These are phyloP conservation scores for Dactylellina sp. DNA, from an alignment of 2,329 filamentous ascomycete genomes.

Conservation along the genomic window DNA sequence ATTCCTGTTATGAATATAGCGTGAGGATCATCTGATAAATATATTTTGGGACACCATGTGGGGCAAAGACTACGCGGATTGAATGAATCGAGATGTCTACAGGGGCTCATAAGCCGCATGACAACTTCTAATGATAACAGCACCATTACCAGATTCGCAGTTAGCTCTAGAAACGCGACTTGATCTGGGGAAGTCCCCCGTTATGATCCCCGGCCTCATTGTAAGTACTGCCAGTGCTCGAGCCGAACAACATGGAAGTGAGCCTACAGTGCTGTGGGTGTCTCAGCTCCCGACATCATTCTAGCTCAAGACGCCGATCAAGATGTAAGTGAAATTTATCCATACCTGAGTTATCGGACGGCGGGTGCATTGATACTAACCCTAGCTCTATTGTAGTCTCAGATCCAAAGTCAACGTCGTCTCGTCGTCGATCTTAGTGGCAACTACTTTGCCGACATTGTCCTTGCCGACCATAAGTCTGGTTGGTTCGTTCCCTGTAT, in stretches of 20 bases:
- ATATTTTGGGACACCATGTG: constrained; percentile 4
- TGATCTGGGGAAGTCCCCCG: constrained; percentile 69
- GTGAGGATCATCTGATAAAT: neutral
- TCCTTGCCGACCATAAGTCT: constrained; percentile 28
- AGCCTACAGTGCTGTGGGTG: constrained; percentile 69
- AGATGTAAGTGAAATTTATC: constrained; percentile 18
- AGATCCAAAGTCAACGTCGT: constrained; percentile 35
- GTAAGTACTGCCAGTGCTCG: constrained; percentile 65
- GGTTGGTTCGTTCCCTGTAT: constrained; percentile 47
- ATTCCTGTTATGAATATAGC: neutral
- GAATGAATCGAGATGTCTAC: constrained; percentile 50
- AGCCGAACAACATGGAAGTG: constrained; percentile 69
- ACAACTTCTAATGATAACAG: constrained; percentile 62
- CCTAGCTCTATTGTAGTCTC: constrained; percentile 4
- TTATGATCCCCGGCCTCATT: constrained; percentile 67
- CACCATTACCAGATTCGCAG: constrained; percentile 58
- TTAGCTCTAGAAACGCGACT: constrained; percentile 28
- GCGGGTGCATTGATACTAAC: neutral
- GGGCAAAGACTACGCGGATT: constrained; percentile 24
- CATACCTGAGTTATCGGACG: neutral
- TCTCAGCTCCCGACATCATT: constrained; percentile 40
- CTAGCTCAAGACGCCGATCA: constrained; percentile 14
- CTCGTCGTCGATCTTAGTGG: constrained; percentile 12
- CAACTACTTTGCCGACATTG: constrained; percentile 28
- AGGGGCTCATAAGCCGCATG: constrained; percentile 26